Base-by-base conservation (phyloP, 2,329 filamentous ascomycete species). In the Aureobasidium mangrovei region DNA sequence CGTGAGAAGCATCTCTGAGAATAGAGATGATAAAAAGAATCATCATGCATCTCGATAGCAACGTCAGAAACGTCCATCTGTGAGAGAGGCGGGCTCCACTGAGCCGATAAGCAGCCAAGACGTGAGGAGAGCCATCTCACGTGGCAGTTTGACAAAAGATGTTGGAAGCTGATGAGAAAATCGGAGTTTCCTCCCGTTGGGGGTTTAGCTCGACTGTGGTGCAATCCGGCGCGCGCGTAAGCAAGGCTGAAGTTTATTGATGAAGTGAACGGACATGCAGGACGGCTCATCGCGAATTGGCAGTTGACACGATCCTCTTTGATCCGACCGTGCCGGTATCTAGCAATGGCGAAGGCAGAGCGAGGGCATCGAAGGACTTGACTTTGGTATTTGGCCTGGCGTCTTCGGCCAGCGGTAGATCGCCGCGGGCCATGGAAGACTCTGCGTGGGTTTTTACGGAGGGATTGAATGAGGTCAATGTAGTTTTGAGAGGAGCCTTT, bases 401-500 rank as follows among this genome's bases (percentile, higher is more conserved):
- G 9, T 55, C 32, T 18, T 24, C 27, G 9, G 33, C 35, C 24
- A 52, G n/a, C 9, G 46, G 3, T 12, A 56, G 53, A 7, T 44
- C 45, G 7, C 45, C 45, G 3, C 45, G 44, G 9, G 38, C 18
- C 12, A 33, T 29, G 4, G 39, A 3, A 29, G 32, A n/a, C 8
- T 44, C 38, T 7, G 27, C 27, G 33, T 55, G 28, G 29, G 45
- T 5, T 2, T 4, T 27, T 10, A 31, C 29, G 5, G 7, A 38
- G 5, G 7, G 8, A 7, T n/a, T 26, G n/a, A 26, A 3, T 0
- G 26, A 28, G 39, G 7, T 29, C 12, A 2, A 24, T 6, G 45
- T 12, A 10, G 33, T 7, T n/a, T 29, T 4, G 7, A 55, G 39
- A 32, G 53, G 53, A 28, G 45, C 53, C 40, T 55, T 55, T 4